Conservation (phyloP, 2,329 filamentous ascomycete genomes). For the Plenodomus tracheiphilus region DNA sequence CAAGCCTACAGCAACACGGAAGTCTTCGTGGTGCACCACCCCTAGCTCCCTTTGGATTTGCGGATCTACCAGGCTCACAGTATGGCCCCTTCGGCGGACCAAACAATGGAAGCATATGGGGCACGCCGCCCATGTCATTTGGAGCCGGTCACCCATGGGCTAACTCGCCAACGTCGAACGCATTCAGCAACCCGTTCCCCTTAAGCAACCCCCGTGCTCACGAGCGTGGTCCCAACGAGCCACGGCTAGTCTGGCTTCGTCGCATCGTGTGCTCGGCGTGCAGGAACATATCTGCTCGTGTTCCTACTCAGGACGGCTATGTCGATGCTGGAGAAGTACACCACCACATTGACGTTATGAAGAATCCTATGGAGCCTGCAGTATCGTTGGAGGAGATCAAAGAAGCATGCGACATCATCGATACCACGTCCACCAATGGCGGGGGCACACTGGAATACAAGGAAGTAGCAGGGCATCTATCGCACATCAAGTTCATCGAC, state of each 20-base stretch:
- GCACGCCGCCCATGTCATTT: conserved; percentile 48
- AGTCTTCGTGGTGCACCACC: conserved; percentile 34
- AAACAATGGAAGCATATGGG: conserved; percentile 45
- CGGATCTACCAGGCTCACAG: conserved; percentile 35
- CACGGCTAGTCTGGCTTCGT: conserved; percentile 38
- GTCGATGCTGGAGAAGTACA: conserved; percentile 68
- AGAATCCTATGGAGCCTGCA: conserved; percentile 59
- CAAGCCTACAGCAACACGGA: conserved; percentile 42
- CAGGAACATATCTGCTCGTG: conserved; percentile 59
- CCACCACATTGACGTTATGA: conserved; percentile 67
- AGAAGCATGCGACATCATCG: conserved; percentile 87
- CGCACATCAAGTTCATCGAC: conserved; percentile 50
- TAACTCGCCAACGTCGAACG: conserved; percentile 39
- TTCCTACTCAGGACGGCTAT: conserved; percentile 62
- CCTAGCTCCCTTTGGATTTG: conserved; percentile 37
- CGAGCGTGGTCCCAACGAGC: conserved; percentile 33
- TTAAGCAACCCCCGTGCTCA: conserved; percentile 27
- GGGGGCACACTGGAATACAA: conserved; percentile 82
- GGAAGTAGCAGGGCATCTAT: conserved; percentile 51
- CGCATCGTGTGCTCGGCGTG: conserved; percentile 76
- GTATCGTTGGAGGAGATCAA: conserved; percentile 71
- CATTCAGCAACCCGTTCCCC: conserved; percentile 41
- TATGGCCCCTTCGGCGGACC: conserved; percentile 40
- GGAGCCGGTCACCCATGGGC: conserved; percentile 46
- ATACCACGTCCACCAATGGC: conserved; percentile 75